Conservation (phyloP, 306 rosid species). For the cucumber (Cucumis sativus) region DNA sequence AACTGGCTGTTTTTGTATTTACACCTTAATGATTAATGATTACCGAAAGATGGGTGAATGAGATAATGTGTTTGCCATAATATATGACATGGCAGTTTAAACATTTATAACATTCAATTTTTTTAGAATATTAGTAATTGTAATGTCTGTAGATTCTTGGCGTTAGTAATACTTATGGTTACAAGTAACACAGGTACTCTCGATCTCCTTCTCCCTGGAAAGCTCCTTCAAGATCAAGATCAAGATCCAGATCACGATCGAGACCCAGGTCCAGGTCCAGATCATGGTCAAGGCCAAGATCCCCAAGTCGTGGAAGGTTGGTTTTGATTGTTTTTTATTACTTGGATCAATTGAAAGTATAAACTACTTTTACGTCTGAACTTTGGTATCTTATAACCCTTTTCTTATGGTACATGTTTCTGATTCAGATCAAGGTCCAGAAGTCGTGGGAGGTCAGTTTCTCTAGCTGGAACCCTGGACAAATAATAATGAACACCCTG, state of each 20-base stretch:
- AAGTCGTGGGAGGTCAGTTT: constrained; percentile 63
- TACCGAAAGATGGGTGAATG: not conserved
- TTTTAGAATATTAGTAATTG: not conserved
- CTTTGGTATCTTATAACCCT: not conserved
- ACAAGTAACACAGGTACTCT: constrained; percentile 40
- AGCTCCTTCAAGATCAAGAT: constrained; percentile 50
- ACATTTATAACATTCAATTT: not conserved
- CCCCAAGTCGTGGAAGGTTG: constrained; percentile 90
- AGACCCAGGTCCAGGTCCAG: constrained; percentile 43
- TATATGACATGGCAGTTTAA: not conserved
- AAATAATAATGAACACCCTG: not conserved
- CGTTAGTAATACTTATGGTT: not conserved
- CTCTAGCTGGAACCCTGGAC: not conserved
- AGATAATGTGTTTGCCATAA: not conserved
- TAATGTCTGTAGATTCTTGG: not conserved
- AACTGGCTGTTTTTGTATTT: not conserved
- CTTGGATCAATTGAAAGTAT: constrained; percentile 9
- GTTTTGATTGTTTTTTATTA: constrained; percentile 14
- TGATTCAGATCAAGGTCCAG: constrained; percentile 71
- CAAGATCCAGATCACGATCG: constrained; percentile 50
- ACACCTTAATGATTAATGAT: not conserved
- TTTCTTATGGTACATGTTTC: not conserved
- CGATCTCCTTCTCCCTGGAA: constrained; percentile 73
- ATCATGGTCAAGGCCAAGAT: constrained; percentile 59
- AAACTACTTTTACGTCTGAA: not conserved